Base-by-base conservation (phyloP, 2,329 filamentous ascomycete species). In the Geosmithia morbida region DNA sequence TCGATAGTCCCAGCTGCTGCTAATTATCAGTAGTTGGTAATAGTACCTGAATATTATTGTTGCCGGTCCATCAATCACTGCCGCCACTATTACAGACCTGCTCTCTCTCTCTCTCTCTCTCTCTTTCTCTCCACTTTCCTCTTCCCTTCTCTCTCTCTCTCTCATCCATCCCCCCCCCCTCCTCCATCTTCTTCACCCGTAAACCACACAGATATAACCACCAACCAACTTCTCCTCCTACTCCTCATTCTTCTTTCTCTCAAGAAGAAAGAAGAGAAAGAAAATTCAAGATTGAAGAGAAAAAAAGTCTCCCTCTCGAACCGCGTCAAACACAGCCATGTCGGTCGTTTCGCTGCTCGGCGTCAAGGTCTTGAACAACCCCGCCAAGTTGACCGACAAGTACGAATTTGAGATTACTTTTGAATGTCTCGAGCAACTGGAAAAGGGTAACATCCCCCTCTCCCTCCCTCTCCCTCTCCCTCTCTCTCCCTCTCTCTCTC, bases 321-420 rank as follows among this genome's bases (percentile, higher is more conserved):
- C 41, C 18, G 17, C 14, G 10, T 43, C 41, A 20, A 44, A 33
- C 48, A 43, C 49, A 58, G 60, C 47, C 55, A 96, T 96, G 92
- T 96, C 92, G 62, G 86, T 96, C 61, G 89, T 98, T 53, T 94
- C 89, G 56, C 81, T 98, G 50, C 79, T 98, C 55, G 90, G 90
- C 61, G 92, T 98, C 59, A 86, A 92, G 67, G 86, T 98, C 57
- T 75, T 88, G 64, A 97, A 98, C 78, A 98, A 98, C 71, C 92
- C 92, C 60, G 89, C 92, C 59, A 81, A 85, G 57, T 97, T 98
- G 70, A 84, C 81, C 58, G 85, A 90, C 63, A 81, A 87, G 48
- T 98, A 98, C 66, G 82, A 92, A 66, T 95, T 98, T 57, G 90
- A 98, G 68, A 97, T 98, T 64, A 98, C 92, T 17, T 98, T 98